Base-by-base conservation (phyloP, 106 monocot genomes). In the Dendrobium officinale region DNA sequence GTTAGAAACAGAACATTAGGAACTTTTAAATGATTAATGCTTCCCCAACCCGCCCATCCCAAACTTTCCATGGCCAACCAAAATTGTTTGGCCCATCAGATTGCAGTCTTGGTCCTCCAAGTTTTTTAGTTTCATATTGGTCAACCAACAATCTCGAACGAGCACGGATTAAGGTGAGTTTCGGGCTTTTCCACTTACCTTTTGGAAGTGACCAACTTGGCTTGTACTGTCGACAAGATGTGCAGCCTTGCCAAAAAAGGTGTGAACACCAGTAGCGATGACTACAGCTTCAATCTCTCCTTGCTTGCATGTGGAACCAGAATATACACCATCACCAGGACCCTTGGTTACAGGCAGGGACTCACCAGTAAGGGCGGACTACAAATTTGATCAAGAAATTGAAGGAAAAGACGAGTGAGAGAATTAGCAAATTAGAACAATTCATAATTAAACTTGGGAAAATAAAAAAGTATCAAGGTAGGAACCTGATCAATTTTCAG, bases 181-280 rank as follows among this genome's bases (percentile, higher is more conserved):
- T 42, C 17, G 19, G 19, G 56, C 13, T 3, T 9, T 67, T 22
- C 64, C 37, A 19, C 85, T 86, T 73, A 75, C 95, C 88, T 92
- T 95, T 79, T 95, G 95, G 80, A 95, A 95, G 77, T 95, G 95
- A 17, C 95, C 95, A 77, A 92, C 92, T 90, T 95, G 92, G 80
- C 92, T 95, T 2, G 95, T 95, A 13, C 87, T 86, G 80, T 95
- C 92, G 17, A 95, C 95, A 55, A 95, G 90, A 87, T 95, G 95
- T 61, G 95, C 95, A 77, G 95, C 95, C 80, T 92, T 95, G 66
- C 95, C 95, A 78, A 95, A 95, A 86, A 95, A 95, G 15, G 95
- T 95, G 41, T 92, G 95, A 55, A 95, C 92, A 17, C 95, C 95
- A 10, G 95, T 95, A 51, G 90, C 87, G 81, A 90, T 95, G 9